Base-by-base conservation (phyloP, 148 eudicot species). In the Vaccinium corymbosum region DNA sequence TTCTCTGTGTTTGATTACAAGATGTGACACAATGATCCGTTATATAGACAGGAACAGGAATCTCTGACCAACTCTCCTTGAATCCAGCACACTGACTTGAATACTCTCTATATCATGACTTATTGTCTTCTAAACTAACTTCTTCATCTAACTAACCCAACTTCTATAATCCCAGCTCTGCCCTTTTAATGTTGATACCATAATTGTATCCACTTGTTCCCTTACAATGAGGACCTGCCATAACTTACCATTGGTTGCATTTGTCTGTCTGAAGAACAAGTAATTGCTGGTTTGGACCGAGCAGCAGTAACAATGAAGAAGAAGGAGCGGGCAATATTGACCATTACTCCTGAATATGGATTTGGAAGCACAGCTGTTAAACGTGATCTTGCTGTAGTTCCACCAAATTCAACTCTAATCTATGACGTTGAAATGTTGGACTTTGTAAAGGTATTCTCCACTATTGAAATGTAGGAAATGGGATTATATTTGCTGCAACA, bases 371-470 rank as follows among this genome's bases (percentile, higher is more conserved):
- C 81, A 71, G 92, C 90, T 87, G 90, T 86, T 49, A 86, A 86
- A 85, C 80, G 83, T 62, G 91, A 89, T 86, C 85, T 84, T 81
- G 89, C 94, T 77, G 38, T 84, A 14, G 84, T 93, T 81, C 93
- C 93, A 52, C 90, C 94, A 75, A 88, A 62, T 82, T 91, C 95
- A 15, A 86, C 90, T 66, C 3, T 93, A 57, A 9, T 87, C 35
- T 93, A 87, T 86, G 92, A 93, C 76, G 88, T 91, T 78, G 93
- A 93, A 88, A 89, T 91, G 93, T 79, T 91, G 83, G 90, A 93
- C 83, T 91, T 90, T 81, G 57, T 85, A 22, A 91, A 88, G 95
- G 95, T 93, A 75, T 73, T 61, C 61, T 76, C 1, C 66, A 5
- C 22, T 71, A 29, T 32, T 77, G 56, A 78, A 81, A 56, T 3